Percentiles rank a stretch among this genome's conserved stretches.
These are phyloP conservation scores for Pneumocystis jirovecii DNA, from an alignment of 1,139 yeast genomes.

Conservation along the genomic window DNA sequence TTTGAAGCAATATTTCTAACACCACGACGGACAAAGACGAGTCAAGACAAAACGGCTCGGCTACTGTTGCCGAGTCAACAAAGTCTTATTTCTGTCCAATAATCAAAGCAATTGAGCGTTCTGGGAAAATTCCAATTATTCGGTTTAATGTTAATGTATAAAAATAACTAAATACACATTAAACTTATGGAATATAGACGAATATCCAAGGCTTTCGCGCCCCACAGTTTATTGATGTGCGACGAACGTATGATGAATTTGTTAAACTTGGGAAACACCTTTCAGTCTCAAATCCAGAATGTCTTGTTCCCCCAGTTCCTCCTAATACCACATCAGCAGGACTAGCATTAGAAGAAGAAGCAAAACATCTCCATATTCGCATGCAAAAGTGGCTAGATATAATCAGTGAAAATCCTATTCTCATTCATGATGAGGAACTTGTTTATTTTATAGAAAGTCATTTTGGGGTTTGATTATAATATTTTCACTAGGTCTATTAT, in stretches of 20 bases:
- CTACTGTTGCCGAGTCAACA: neutral
- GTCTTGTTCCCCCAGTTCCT: constrained; percentile 85
- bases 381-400: constrained; percentile 84
- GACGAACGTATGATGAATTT: constrained; percentile 70
- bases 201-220: constrained; percentile 69
- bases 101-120: neutral
- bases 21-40: neutral
- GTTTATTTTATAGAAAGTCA: constrained; percentile 79
- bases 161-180: neutral
- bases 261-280: constrained; percentile 63
- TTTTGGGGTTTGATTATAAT: constrained; percentile 34
- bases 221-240: constrained; percentile 50
- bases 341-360: constrained; percentile 69
- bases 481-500: constrained; percentile 21
- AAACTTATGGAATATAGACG: constrained; percentile 21
- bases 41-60: neutral
- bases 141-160: neutral
- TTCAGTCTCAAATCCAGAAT: constrained; percentile 70
- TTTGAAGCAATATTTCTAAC: neutral
- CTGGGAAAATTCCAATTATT: neutral
- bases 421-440: constrained; percentile 77
- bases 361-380: constrained; percentile 37
- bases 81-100: neutral
- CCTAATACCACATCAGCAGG: constrained; percentile 62
- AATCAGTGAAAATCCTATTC: constrained; percentile 55